Evolutionary conservation across 179 eudicot genomes (phyloP).

Genomic region (Beta lomatogona): DNA sequence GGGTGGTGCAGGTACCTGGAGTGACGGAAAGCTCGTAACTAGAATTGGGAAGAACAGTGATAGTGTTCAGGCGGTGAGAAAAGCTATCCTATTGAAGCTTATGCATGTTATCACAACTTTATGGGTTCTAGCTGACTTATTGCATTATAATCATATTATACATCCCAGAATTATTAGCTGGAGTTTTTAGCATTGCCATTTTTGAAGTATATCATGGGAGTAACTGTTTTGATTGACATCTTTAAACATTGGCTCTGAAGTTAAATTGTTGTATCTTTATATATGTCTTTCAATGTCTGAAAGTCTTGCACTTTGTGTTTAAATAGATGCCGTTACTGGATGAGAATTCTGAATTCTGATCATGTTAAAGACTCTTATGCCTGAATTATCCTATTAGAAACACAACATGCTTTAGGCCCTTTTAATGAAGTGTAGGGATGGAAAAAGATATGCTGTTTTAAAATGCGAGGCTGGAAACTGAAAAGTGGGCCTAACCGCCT

Average conservation of each 20-base stretch:
- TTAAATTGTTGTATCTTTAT: background rate
- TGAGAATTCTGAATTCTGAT: background rate
- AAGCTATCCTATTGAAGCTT: constrained; percentile 15
- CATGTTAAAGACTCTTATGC: background rate
- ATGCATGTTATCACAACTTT: background rate
- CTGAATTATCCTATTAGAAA: background rate
- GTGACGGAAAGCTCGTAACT: constrained; percentile 98
- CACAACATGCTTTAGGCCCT: background rate
- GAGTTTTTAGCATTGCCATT: background rate
- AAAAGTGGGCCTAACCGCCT: background rate
- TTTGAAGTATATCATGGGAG: background rate
- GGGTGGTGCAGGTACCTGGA: constrained; percentile 99
- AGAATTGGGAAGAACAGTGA: constrained; percentile 93
- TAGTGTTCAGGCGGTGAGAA: constrained; percentile 78
- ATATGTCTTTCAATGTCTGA: background rate
- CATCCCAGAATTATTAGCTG: background rate
- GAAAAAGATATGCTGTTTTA: background rate
- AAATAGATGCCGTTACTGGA: background rate
- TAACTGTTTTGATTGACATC: background rate
- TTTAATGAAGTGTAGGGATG: background rate
- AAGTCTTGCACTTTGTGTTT: background rate
- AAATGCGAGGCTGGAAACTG: background rate
- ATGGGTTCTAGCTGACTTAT: background rate
- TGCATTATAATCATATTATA: background rate
- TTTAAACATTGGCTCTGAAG: background rate